Evolutionary conservation across 495 filamentous ascomycete species (phyloP), one percentile per base, ranked within the genome.

Genomic region (Neurospora sp.): DNA sequence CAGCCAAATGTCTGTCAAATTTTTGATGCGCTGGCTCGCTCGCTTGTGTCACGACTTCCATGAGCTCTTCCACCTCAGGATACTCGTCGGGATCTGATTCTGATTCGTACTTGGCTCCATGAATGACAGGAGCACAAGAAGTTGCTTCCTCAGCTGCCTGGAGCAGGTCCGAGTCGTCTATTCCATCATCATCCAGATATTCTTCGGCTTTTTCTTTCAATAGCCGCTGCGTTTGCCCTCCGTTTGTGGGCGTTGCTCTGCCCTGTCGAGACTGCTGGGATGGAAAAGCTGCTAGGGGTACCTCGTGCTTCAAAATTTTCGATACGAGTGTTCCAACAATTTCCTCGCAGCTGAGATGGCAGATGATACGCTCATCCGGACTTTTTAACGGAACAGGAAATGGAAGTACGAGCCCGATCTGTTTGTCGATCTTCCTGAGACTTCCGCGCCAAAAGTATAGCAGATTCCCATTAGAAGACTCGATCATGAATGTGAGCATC

Each of bases 261-360:
- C 35, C 42, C 31, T 38, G 39, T 20, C 20, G 70, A 23, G 23
- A 37, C 16, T 70, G 71, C 3, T 39, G 54, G 16, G 75, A 39
- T 39, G 84, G 82, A 77, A 94, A 94, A 1, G 85, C 77, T 0
- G 84, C 85, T 0, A 81, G 74, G 3, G 89, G 87, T 71, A 97
- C 78, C 42, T 88, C 82, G 31, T 89, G 91, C 46, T 88, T 88
- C 11, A 97, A 75, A 11, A 86, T 82, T 48, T 88, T 89, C 39
- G 84, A 83, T 59, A 89, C 85, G 72, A 88, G 80, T 0, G 96
- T 98, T 3, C 95, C 96, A 75, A 95, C 93, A 74, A 98, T 92
- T 46, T 93, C 92, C 80, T 98, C 95, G 76, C 96, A 98, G 82
- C 92, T 92, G 14, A 93, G 86, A 80, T 93, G 89, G 73, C 92